phyloP scores from a whole-genome alignment of 2,329 filamentous ascomycete species.

The Elsinoe fawcettii region DNA sequence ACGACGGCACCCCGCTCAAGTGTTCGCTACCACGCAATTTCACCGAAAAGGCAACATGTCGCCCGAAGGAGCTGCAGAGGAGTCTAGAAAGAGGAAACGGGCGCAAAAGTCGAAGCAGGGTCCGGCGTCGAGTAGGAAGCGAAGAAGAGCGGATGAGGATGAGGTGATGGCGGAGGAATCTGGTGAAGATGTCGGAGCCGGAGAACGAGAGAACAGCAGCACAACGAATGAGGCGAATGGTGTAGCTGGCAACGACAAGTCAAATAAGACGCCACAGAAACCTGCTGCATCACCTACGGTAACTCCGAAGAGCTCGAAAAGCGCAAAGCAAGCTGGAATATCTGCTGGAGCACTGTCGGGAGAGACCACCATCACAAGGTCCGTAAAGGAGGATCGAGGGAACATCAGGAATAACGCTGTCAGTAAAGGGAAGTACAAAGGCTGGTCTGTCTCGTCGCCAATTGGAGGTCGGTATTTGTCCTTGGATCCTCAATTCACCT shows the following conservation, averaged over 20 bases:
- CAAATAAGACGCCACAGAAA: background rate
- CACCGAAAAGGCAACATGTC: background rate
- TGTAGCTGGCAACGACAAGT: background rate
- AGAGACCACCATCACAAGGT: background rate
- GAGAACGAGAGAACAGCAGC: background rate
- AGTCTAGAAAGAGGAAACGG: conserved; percentile 11
- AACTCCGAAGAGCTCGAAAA: background rate
- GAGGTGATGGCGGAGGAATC: background rate
- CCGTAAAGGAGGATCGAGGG: background rate
- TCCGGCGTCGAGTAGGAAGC: conserved; percentile 10
- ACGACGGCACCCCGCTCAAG: background rate
- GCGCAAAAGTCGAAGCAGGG: conserved; percentile 13
- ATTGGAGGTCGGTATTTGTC: conserved; percentile 49
- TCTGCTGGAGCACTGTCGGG: background rate
- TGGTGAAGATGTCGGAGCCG: background rate
- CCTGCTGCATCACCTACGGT: background rate
- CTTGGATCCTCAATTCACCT: conserved; percentile 50
- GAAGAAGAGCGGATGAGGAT: conserved; percentile 8
- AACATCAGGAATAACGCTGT: background rate
- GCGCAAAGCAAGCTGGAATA: background rate
- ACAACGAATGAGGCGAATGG: background rate
- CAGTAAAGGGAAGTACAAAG: conserved; percentile 14
- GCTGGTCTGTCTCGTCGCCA: conserved; percentile 44
- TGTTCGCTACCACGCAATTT: background rate
- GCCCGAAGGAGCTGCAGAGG: background rate